Evolutionary conservation across 371 early-diverging fungal genomes (phyloP).

Genomic region (Mucor lusitanicus): DNA sequence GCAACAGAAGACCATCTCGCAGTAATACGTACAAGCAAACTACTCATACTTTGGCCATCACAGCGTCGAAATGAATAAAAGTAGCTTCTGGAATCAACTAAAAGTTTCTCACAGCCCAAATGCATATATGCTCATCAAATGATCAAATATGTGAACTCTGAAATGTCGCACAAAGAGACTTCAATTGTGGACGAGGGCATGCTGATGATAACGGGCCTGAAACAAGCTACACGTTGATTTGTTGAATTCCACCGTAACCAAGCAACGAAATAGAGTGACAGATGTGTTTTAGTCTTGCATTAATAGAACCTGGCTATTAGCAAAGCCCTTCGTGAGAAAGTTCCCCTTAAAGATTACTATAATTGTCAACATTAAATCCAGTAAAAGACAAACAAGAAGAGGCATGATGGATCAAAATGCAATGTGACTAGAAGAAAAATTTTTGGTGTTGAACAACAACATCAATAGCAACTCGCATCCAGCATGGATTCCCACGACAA

Average conservation of each 20-base stretch:
- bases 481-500: neutral
- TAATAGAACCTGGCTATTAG: neutral
- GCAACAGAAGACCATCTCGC: neutral
- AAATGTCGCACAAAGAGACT: neutral
- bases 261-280: neutral
- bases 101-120: neutral
- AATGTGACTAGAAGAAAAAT: slow-evolving; percentile 2
- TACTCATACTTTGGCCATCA: neutral
- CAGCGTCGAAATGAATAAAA: neutral
- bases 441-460: slow-evolving; percentile 3
- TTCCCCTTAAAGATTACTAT: neutral
- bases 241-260: neutral
- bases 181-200: neutral
- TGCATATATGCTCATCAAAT: neutral
- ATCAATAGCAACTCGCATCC: neutral
- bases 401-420: neutral
- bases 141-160: neutral
- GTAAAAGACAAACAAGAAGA: neutral
- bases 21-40: neutral
- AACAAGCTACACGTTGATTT: neutral
- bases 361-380: neutral
- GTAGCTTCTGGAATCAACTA: neutral
- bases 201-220: neutral
- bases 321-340: neutral
- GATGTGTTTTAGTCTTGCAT: neutral